Conservation (phyloP, 2,329 filamentous ascomycete genomes). For the Cordyceps sp. region DNA sequence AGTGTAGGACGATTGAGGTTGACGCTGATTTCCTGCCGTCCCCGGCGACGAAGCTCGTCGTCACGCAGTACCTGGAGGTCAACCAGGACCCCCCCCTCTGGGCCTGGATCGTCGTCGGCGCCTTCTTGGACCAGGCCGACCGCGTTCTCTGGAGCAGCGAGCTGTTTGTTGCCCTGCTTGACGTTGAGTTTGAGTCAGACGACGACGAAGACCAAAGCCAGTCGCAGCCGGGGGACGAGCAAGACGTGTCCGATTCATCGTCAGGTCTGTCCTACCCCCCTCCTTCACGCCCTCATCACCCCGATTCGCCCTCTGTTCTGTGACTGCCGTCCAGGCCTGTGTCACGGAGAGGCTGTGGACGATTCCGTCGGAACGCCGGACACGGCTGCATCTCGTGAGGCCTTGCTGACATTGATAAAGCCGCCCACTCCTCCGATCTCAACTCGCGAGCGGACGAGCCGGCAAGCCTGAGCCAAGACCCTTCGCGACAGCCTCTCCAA, state of each 20-base stretch:
- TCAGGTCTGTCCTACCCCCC: conserved; percentile 6
- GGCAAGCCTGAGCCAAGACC: too few relatives aligned
- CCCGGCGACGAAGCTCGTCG: conserved; percentile 26
- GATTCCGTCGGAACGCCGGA: too few relatives aligned
- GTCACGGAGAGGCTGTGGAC: too few relatives aligned
- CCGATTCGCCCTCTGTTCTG: too few relatives aligned
- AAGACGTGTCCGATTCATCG: conserved; percentile 5
- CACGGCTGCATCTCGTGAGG: too few relatives aligned
- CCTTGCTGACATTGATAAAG: too few relatives aligned
- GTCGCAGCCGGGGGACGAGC: conserved; percentile 1
- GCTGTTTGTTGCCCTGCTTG: conserved; percentile 19
- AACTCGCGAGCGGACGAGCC: too few relatives aligned
- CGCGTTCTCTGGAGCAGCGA: conserved; percentile 28
- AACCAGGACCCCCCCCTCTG: conserved; percentile 18
- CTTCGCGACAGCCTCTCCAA: neutral
- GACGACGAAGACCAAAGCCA: conserved; percentile 8
- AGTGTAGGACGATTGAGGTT: conserved; percentile 11
- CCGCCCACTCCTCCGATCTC: too few relatives aligned
- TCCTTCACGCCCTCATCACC: too few relatives aligned
- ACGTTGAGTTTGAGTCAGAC: conserved; percentile 10
- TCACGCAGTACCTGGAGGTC: conserved; percentile 23
- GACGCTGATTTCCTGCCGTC: conserved; percentile 19
- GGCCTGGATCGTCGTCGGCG: conserved; percentile 29
- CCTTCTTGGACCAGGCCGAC: conserved; percentile 26
- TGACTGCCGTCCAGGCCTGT: too few relatives aligned